phyloP scores from a whole-genome alignment of 257 asterid genomes.

The Solanum peruvianum region DNA sequence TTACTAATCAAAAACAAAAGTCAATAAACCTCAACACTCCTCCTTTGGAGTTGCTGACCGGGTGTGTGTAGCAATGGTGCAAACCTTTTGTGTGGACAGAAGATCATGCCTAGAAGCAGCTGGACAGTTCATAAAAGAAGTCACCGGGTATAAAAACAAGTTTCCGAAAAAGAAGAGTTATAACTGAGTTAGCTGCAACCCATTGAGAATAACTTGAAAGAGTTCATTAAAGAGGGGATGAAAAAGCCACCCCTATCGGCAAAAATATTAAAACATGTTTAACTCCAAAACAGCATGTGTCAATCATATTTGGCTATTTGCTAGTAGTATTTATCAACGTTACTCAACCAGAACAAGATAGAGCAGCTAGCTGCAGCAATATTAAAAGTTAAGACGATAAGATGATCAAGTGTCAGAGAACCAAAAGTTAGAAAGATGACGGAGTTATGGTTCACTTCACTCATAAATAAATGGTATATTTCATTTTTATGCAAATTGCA shows the following conservation, averaged over 20 bases:
- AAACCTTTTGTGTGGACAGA: background rate
- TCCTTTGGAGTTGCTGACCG: background rate
- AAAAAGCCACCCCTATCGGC: background rate
- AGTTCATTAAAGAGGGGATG: background rate
- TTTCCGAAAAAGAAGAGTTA: background rate
- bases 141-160: background rate
- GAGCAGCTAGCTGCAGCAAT: background rate
- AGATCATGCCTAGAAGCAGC: background rate
- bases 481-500: background rate
- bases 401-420: background rate
- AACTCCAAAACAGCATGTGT: background rate
- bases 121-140: background rate
- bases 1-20: background rate
- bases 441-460: background rate
- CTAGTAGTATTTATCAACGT: background rate
- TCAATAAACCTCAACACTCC: background rate
- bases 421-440: background rate
- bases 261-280: background rate
- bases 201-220: background rate
- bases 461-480: background rate
- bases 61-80: background rate
- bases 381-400: background rate
- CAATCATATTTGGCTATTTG: background rate
- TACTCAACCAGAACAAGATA: background rate
- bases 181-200: background rate